Percentiles rank a stretch among this genome's conserved stretches.
phyloP scores from a whole-genome alignment of 2,329 filamentous ascomycete species.

The Myriosclerotinia scirpicola region DNA sequence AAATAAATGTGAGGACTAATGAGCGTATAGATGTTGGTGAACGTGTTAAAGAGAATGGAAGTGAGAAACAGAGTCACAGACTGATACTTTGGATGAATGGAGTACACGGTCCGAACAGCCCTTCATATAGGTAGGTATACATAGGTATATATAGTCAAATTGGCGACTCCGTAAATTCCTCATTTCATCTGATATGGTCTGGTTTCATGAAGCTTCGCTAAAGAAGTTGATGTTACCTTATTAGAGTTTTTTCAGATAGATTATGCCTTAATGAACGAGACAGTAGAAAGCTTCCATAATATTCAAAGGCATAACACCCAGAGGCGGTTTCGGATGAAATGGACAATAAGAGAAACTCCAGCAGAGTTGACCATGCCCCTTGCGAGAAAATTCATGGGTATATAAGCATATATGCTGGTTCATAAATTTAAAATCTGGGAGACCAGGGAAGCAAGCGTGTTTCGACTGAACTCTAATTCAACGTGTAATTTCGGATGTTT shows the following conservation, averaged over 20 bases:
- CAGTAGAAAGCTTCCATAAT: background rate
- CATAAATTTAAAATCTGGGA: background rate
- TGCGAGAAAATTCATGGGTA: background rate
- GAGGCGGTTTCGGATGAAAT: background rate
- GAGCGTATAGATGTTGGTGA: background rate
- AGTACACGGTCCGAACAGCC: background rate
- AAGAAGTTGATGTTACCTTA: background rate
- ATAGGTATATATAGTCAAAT: constrained; percentile 8
- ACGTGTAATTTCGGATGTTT: constrained; percentile 1
- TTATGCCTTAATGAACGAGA: background rate
- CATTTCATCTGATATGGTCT: constrained; percentile 6
- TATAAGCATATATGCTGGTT: background rate
- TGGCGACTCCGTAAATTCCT: background rate
- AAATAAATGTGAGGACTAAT: constrained; percentile 8
- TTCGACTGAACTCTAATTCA: constrained; percentile 6
- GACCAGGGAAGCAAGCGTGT: background rate
- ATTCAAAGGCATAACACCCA: background rate
- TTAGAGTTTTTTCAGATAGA: constrained; percentile 6
- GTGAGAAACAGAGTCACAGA: constrained; percentile 3
- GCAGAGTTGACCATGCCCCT: background rate
- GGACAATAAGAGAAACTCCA: background rate
- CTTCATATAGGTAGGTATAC: background rate
- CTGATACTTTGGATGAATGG: constrained; percentile 21
- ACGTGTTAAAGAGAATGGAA: constrained; percentile 12
- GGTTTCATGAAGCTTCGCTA: background rate